Evolutionary conservation across 768 basidiomycete species (phyloP).

Genomic region (Tylopilus balloui): DNA sequence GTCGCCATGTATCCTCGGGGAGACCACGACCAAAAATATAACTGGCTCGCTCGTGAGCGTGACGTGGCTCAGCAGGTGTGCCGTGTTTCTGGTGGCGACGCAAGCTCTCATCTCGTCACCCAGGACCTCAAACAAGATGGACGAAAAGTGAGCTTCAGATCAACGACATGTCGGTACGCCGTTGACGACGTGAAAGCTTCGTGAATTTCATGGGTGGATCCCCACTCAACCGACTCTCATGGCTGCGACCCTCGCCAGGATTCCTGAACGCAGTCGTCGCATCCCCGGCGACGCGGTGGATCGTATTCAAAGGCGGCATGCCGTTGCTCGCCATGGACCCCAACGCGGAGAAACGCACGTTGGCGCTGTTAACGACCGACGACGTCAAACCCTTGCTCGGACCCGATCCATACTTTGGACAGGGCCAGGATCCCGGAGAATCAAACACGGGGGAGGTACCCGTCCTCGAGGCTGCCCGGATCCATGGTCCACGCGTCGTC

Average conservation of each 20-base stretch:
- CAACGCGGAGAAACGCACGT: constrained; percentile 31
- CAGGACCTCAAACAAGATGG: constrained; percentile 24
- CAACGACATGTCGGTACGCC: neutral
- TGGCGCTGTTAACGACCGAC: constrained; percentile 55
- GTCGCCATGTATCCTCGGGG: neutral
- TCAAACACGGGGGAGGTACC: constrained; percentile 22
- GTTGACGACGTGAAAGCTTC: constrained; percentile 31
- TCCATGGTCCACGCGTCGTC: constrained; percentile 57
- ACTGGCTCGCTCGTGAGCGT: constrained; percentile 6
- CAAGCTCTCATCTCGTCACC: neutral
- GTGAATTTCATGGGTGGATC: constrained; percentile 57
- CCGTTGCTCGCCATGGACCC: constrained; percentile 50
- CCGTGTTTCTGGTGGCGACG: constrained; percentile 5
- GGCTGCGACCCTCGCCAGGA: constrained; percentile 67
- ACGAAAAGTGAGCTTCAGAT: constrained; percentile 27
- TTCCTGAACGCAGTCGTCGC: constrained; percentile 72
- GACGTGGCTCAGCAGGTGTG: constrained; percentile 10
- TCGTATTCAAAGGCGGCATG: constrained; percentile 70
- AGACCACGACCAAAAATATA: constrained; percentile 16
- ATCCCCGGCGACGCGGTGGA: constrained; percentile 63
- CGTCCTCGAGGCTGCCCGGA: constrained; percentile 51
- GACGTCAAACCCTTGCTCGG: constrained; percentile 67
- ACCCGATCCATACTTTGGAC: constrained; percentile 63
- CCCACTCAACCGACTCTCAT: constrained; percentile 75
- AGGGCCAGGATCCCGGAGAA: constrained; percentile 48